Conservation (phyloP, 345 rosid species). For the Stellera chamaejasme region DNA sequence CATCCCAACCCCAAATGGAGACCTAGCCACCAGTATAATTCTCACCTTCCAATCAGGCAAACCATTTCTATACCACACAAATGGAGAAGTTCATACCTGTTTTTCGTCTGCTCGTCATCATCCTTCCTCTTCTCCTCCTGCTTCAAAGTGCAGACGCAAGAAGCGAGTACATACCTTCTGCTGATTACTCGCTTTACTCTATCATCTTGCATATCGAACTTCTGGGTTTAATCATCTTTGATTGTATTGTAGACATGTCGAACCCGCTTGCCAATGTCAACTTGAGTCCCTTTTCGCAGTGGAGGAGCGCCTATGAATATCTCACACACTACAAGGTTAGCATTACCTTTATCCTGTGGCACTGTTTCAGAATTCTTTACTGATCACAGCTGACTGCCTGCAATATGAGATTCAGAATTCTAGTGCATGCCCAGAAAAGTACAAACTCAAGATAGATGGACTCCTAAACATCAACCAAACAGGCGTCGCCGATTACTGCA, state of each 20-base stretch:
- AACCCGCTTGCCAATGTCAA: constrained; percentile 9
- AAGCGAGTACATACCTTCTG: not conserved
- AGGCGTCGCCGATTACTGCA: constrained; percentile 18
- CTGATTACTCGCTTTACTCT: too few relatives aligned
- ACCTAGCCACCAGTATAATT: too few relatives aligned
- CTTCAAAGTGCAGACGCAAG: not conserved
- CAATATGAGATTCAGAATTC: not conserved
- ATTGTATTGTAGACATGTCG: constrained; percentile 5
- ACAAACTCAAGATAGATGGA: constrained; percentile 18
- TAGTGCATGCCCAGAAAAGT: constrained; percentile 4
- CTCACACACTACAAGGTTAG: constrained; percentile 5
- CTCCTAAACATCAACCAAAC: constrained; percentile 9
- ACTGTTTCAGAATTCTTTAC: not conserved
- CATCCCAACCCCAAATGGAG: too few relatives aligned
- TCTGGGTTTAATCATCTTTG: too few relatives aligned
- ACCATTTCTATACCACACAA: too few relatives aligned
- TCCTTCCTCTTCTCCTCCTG: not conserved
- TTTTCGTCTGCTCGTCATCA: not conserved
- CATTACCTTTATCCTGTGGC: constrained; percentile 3
- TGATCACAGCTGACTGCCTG: not conserved
- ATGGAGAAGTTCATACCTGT: too few relatives aligned
- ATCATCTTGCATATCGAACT: too few relatives aligned
- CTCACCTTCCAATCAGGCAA: too few relatives aligned
- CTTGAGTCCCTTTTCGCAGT: constrained; percentile 26
- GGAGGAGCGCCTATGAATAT: constrained; percentile 34